Percentiles rank a stretch among this genome's conserved stretches.
Conservation (phyloP, 345 rosid species). For the Lagerstroemia speciosa region DNA sequence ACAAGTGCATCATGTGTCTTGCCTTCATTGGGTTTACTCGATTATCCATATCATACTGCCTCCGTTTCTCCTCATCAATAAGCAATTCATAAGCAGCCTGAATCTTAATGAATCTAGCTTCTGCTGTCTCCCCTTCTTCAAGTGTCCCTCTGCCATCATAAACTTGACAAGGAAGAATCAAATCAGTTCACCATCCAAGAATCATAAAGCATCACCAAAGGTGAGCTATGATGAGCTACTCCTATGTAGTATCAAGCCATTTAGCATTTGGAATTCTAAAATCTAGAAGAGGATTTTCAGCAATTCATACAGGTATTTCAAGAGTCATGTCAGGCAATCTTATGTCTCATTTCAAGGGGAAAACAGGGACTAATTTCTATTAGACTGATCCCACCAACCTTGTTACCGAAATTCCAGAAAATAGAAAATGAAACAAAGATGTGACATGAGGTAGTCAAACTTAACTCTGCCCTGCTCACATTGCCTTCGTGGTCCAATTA, state of each 20-base stretch:
- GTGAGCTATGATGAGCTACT: background rate
- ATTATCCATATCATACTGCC: constrained; percentile 73
- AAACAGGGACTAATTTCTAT: background rate
- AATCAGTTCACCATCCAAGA: constrained; percentile 10
- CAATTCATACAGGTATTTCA: background rate
- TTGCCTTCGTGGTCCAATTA: background rate
- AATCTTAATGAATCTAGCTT: constrained; percentile 90
- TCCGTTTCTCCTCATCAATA: constrained; percentile 58
- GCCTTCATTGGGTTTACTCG: constrained; percentile 91
- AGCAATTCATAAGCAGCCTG: constrained; percentile 98
- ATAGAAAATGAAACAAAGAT: background rate
- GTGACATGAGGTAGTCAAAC: background rate
- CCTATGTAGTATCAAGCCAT: background rate
- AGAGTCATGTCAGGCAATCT: background rate
- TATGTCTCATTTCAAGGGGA: background rate
- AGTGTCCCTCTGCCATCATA: constrained; percentile 88
- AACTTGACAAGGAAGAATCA: constrained; percentile 32
- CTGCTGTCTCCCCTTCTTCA: constrained; percentile 94
- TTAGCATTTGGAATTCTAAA: background rate
- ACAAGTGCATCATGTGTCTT: constrained; percentile 1
- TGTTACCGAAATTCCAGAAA: background rate
- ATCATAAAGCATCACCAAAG: background rate
- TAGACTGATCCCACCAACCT: background rate
- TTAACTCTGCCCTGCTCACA: background rate
- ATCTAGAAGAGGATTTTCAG: background rate